These are phyloP conservation scores for Xylaria sp. DNA, from an alignment of 2,329 filamentous ascomycete genomes.

Conservation along the genomic window DNA sequence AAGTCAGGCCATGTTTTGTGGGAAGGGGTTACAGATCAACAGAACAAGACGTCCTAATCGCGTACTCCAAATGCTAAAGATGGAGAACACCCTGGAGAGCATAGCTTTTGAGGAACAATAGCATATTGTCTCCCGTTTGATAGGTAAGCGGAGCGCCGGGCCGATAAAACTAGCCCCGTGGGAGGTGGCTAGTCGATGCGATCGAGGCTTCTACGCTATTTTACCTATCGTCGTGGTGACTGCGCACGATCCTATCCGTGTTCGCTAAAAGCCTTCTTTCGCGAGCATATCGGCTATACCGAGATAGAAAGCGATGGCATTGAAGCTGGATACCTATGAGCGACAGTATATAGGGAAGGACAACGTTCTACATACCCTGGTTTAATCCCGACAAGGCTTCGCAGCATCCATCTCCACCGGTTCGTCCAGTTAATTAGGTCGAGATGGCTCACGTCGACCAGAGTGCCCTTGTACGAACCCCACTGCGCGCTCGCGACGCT, in stretches of 20 bases:
- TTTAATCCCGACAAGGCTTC: slow-evolving; percentile 64
- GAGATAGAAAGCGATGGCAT: slow-evolving; percentile 74
- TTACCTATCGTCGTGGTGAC: background rate
- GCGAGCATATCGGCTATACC: slow-evolving; percentile 77
- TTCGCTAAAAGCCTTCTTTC: slow-evolving; percentile 65
- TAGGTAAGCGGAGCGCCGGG: background rate
- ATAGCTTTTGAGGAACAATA: background rate
- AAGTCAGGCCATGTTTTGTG: background rate
- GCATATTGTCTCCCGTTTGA: background rate
- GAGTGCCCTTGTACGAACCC: slow-evolving; percentile 72
- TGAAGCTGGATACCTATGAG: slow-evolving; percentile 61
- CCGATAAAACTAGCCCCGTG: background rate
- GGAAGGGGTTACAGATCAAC: background rate
- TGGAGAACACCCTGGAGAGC: background rate
- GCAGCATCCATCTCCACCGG: slow-evolving; percentile 64
- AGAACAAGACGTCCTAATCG: background rate
- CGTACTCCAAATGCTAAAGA: background rate
- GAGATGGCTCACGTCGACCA: slow-evolving; percentile 70
- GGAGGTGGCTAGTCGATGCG: background rate
- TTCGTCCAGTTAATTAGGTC: slow-evolving; percentile 78
- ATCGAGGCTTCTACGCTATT: slow-evolving; percentile 4
- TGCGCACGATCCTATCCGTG: background rate
- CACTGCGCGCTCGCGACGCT: slow-evolving; percentile 71
- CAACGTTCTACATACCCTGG: slow-evolving; percentile 57
- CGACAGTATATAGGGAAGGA: background rate